Percentiles rank a stretch among this genome's conserved stretches.
Evolutionary conservation across 176 grass and related monocot species (phyloP).

Genomic region (Melocanna baccifera): DNA sequence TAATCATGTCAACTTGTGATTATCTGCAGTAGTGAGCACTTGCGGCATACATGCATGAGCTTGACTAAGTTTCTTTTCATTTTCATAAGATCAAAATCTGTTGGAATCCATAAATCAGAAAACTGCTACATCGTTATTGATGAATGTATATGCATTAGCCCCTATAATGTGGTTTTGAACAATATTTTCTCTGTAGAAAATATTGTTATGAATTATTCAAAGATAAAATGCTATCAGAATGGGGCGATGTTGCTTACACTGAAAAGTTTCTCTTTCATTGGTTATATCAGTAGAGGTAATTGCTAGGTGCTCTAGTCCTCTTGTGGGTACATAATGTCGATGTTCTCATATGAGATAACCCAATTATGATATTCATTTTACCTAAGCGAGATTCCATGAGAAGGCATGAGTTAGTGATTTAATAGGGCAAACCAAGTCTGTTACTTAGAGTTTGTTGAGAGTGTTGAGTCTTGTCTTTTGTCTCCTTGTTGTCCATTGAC

Average conservation of each 20-base stretch:
- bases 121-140: background rate
- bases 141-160: conserved; percentile 16
- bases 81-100: background rate
- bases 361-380: background rate
- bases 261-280: background rate
- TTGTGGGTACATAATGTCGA: background rate
- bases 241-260: background rate
- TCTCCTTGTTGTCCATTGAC: conserved; percentile 15
- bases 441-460: conserved; percentile 8
- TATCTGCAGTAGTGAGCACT: conserved; percentile 4
- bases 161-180: background rate
- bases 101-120: background rate
- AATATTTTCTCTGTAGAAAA: conserved; percentile 1
- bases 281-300: background rate
- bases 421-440: background rate
- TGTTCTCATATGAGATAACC: background rate
- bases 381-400: background rate
- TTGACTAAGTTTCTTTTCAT: conserved; percentile 5
- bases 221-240: background rate
- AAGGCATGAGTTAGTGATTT: background rate
- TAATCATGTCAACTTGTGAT: background rate
- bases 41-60: background rate
- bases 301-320: background rate
- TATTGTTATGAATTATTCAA: background rate
- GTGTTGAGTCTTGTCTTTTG: background rate